Evolutionary conservation across 495 filamentous ascomycete species (phyloP), one percentile per base, ranked within the genome.

Genomic region (Penicillium fimorum): DNA sequence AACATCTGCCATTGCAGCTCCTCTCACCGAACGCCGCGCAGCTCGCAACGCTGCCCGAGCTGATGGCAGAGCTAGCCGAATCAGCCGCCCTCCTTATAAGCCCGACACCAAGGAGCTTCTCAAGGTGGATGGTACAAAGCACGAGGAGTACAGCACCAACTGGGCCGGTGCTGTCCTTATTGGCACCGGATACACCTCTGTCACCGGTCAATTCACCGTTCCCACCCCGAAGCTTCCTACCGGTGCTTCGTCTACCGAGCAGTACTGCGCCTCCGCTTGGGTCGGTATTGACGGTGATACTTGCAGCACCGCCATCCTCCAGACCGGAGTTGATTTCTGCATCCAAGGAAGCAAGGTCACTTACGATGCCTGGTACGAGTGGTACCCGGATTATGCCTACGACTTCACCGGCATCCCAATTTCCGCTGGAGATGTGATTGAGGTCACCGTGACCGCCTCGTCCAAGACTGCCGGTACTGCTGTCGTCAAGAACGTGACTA

Each of bases 291-390:
- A 82, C 58, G 80, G 77, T 9, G 74, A 75, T 53, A 79, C 74
- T 10, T 80, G 73, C 64, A 53, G 58, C 51, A 73, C 65, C 20
- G 73, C 77, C 11, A 79, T 82, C 48, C 64, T 84, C 32, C 77
- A 82, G 58, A 77, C 81, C 0, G 83, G 83, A 29, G 62, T 82
- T 27, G 80, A 83, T 60, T 80, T 81, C 58, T 76, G 70, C 49
- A 69, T 79, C 22, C 32, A 64, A 15, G 52, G 57, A 45, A 47
- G 62, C 46, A 32, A 57, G 9, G 71, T 73, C 1, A 56, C 61
- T 9, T 85, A 73, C 54, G 73, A 76, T 40, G 68, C 76, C 20
- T 85, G 82, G 81, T 83, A 82, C 51, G 80, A 84, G 60, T 84
- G 79, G 80, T 82, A 74, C 58, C 79, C 80, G 13, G 62, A 65